Evolutionary conservation across 192 early-diverging fungal species (phyloP).

Genomic region (Obelidium mucronatum): DNA sequence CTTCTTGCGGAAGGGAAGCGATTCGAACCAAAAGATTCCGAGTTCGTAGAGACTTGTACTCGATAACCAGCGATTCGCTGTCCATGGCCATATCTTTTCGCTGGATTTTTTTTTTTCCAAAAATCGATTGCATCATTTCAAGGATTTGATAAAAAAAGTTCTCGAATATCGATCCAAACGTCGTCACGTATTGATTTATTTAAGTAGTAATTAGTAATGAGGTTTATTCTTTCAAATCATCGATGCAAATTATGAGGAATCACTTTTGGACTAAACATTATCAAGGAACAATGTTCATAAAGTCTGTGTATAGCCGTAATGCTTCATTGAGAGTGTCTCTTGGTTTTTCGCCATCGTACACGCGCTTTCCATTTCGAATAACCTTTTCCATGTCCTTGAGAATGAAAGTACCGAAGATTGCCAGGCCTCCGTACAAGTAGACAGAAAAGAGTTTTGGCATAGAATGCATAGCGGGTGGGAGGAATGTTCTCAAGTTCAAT

Average conservation of each 20-base stretch:
- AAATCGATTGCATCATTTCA: too few relatives aligned
- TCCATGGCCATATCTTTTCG: too few relatives aligned
- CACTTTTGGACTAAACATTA: too few relatives aligned
- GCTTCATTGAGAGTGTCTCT: background rate
- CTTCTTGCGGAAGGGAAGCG: background rate
- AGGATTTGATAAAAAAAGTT: too few relatives aligned
- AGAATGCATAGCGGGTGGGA: background rate
- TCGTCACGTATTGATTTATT: too few relatives aligned
- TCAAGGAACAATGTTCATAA: background rate
- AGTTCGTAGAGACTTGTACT: background rate
- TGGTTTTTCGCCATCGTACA: background rate
- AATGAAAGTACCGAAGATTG: background rate
- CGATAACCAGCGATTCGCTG: background rate
- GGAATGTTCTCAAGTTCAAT: background rate
- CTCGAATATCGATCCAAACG: too few relatives aligned
- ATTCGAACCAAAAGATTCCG: background rate
- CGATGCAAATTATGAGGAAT: too few relatives aligned
- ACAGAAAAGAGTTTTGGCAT: background rate
- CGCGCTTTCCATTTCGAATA: background rate
- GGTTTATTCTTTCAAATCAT: too few relatives aligned
- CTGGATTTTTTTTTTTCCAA: too few relatives aligned
- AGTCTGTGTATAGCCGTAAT: background rate
- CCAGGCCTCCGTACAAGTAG: background rate
- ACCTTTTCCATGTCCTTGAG: background rate
- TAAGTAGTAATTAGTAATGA: too few relatives aligned